Base-by-base conservation (phyloP, 1,139 yeast species). In the Tardiomyces depauwii region DNA sequence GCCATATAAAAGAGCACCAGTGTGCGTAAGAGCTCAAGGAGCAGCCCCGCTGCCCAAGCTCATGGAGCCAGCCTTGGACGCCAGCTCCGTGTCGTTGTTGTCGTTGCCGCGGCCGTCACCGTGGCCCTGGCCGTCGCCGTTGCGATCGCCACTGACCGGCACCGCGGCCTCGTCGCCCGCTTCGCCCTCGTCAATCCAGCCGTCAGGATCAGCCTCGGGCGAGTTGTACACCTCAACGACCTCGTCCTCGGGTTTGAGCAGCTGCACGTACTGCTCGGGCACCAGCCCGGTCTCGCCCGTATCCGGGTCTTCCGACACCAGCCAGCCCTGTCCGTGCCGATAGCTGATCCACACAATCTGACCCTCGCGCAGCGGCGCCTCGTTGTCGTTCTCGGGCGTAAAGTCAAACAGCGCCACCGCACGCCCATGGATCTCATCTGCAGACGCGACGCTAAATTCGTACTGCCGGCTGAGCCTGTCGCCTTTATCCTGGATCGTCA, bases 301-400 rank as follows among this genome's bases (percentile, higher is more conserved):
- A 32, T 64, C 72, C 0, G 88, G 83, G 58, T 85, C 89, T 55
- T 82, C 86, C 0, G 97, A 97, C 44, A 91, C 97, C 4, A 93
- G 72, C 99, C 98, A 91, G 6, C 99, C 99, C 62, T 91, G 96
- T 18, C 97, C 97, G 62, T 91, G 96, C 51, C 95, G 76, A 63
- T 89, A 89, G 49, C 83, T 79, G 30, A 91, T 83, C 77, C 91
- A 82, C 2, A 93, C 78, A 18, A 78, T 64, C 64, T 91, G 97
- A 39, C 96, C 95, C 56, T 84, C 95, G 9, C 64, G 65, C 40
- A 91, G 67, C 13, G 76, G 78, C 45, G 89, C 79, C 58, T 91
- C 99, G 62, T 91, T 91, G 55, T 87, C 96, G 63, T 91, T 91
- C 61, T 91, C 97, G 0, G 98, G 96, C 30, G 69, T 72, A 61